Percentiles rank a stretch among this genome's conserved stretches.
Conservation (phyloP, 768 basidiomycete species). For the Termitomyces sp. region DNA sequence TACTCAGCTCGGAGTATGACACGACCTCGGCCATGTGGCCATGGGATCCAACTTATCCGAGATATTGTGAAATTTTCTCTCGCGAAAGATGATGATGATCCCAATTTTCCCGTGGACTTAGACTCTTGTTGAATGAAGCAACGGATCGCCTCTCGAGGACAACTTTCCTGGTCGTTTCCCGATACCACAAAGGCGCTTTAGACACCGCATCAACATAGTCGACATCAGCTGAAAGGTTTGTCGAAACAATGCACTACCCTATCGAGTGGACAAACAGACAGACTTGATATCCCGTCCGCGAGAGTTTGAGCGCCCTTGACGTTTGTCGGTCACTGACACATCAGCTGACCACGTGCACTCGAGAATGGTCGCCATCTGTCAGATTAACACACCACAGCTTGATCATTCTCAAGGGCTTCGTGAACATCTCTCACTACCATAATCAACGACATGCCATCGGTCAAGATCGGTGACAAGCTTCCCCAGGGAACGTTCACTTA, state of each 20-base stretch:
- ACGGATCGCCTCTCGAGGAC: not conserved
- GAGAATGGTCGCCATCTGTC: not conserved
- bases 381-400: not conserved
- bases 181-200: no score
- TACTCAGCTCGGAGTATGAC: not conserved
- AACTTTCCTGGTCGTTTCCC: not conserved
- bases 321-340: not conserved
- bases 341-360: not conserved
- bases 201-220: no score
- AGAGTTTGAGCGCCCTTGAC: not conserved
- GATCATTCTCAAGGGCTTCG: not conserved
- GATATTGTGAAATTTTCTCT: not conserved
- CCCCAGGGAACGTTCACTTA: conserved; percentile 39
- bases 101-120: not conserved
- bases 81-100: not conserved
- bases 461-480: conserved; percentile 34
- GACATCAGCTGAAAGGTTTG: not conserved
- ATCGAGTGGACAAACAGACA: not conserved
- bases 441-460: conserved; percentile 14
- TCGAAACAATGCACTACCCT: not conserved
- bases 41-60: conserved; percentile 1
- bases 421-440: not conserved
- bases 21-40: not conserved
- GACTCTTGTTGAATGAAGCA: not conserved
- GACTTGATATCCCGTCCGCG: not conserved